Evolutionary conservation across 208 protist genomes (phyloP), one percentile per base, ranked within the genome.

Genomic region (Novymonas esmeraldas): DNA sequence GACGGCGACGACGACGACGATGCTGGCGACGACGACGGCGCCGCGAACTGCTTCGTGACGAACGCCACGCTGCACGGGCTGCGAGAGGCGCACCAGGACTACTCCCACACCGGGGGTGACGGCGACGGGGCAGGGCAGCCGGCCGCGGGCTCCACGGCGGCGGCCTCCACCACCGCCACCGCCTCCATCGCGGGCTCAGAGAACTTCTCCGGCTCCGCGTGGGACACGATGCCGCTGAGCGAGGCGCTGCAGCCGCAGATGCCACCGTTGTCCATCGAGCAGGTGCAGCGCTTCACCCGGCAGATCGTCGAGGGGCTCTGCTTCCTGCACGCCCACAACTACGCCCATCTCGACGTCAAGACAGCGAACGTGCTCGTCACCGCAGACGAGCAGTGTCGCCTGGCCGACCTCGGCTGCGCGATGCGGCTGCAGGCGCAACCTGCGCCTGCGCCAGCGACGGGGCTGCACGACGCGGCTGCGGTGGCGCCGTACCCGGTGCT

Each of bases 321-420:
- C 42, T 98, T 97, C 67, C 64, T 98, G 39, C 94, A 97, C 74
- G 28, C 55, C 11, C 73, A 95, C 70, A 59, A 78, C 48, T 94
- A 96, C 62, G 90, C 85, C n/a, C 93, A 97, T 61, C 78, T 91
- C 50, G 94, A 98, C 76, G 81, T 98, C 33, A 98, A 98, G 69
- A 93, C 85, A 16, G 90, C 89, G 0, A 98, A 98, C 56, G 81
- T 96, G 55, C 73, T 98, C 29, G 60, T 98, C 16, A 92, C 82
- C 18, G 72, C 70, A 3, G 64, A 87, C 13, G 87, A 87, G 45
- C 58, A 82, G 24, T 84, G 90, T 31, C 94, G 97, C 31, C 79
- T 98, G 26, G 95, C 92, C 1, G 97, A 98, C 78, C 95, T 98
- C 48, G 92, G 92, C 50, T 96, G 94, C 24, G 85, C 89, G 33